Conservation (phyloP, 768 basidiomycete genomes). For the Hygrocybe punicea region DNA sequence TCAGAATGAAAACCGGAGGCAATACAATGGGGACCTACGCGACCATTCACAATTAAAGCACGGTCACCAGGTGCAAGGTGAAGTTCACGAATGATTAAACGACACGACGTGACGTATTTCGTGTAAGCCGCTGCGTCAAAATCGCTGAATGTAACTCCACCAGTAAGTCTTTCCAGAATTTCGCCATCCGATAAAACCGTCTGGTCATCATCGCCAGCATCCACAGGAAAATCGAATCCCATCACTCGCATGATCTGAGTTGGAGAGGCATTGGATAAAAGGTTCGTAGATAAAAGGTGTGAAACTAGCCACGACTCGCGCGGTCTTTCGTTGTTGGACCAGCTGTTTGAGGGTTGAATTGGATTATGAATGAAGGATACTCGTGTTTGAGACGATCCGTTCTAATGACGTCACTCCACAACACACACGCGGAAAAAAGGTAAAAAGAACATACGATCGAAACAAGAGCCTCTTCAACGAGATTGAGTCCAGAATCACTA, state of each 20-base stretch:
- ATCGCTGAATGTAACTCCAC: conserved; percentile 31
- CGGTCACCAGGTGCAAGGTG: conserved; percentile 57
- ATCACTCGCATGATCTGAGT: conserved; percentile 41
- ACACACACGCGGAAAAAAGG: conserved; percentile 6
- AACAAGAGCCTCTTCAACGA: conserved; percentile 61
- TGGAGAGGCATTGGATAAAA: conserved; percentile 40
- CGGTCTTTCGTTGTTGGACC: conserved; percentile 14
- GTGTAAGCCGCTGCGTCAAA: conserved; percentile 36
- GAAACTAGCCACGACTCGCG: conserved; percentile 47
- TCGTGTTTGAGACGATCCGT: conserved; percentile 47
- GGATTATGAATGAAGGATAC: conserved; percentile 81
- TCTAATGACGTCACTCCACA: conserved; percentile 31
- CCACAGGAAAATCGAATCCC: conserved; percentile 20
- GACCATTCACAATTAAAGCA: conserved; percentile 76
- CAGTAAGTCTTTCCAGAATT: conserved; percentile 33
- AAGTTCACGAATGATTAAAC: conserved; percentile 51
- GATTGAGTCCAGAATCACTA: conserved; percentile 49
- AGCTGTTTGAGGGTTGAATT: conserved; percentile 16
- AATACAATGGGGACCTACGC: conserved; percentile 49
- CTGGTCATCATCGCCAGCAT: conserved; percentile 33
- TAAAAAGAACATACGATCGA: conserved; percentile 52
- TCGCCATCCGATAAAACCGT: conserved; percentile 34
- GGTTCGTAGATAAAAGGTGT: conserved; percentile 44
- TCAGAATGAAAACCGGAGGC: conserved; percentile 1
- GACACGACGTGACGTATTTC: conserved; percentile 44